Evolutionary conservation across 257 asterid species (phyloP).

Genomic region (Salvia rosmarinus): DNA sequence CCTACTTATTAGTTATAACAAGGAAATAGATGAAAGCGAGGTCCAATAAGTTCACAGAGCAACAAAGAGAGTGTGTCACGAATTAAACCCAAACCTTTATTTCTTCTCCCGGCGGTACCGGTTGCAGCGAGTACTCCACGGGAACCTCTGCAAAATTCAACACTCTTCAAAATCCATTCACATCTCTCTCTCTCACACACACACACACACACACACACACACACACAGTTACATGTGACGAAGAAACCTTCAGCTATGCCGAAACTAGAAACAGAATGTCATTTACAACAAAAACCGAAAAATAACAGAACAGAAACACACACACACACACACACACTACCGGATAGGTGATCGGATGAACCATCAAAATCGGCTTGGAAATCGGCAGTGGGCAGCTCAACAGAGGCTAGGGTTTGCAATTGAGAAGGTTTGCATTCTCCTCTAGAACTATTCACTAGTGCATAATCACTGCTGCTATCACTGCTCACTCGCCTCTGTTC

Average conservation of each 20-base stretch:
- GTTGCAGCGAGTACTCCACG: conserved; percentile 54
- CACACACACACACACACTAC: conserved; percentile 31
- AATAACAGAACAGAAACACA: neutral
- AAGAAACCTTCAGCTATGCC: neutral
- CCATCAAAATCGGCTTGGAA: conserved; percentile 42
- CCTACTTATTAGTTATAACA: conserved; percentile 14
- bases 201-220: too few relatives aligned
- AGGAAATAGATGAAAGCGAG: neutral
- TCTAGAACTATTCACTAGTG: conserved; percentile 32
- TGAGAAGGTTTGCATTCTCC: conserved; percentile 39
- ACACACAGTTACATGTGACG: conserved; percentile 9
- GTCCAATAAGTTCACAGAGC: neutral
- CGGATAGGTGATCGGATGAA: conserved; percentile 49
- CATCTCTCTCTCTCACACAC: neutral
- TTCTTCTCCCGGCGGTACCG: conserved; percentile 40
- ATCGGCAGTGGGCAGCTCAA: conserved; percentile 31
- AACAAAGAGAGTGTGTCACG: conserved; percentile 1
- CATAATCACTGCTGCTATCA: conserved; percentile 33
- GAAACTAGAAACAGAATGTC: conserved; percentile 12
- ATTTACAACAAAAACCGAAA: neutral
- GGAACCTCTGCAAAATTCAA: conserved; percentile 65
- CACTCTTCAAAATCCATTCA: conserved; percentile 33
- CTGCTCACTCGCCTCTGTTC: conserved; percentile 41
- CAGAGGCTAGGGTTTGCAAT: conserved; percentile 42
- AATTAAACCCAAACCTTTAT: conserved; percentile 53